Conservation (phyloP, 225 moss, liverwort and hornwort species). For the Bryum argenteum region DNA sequence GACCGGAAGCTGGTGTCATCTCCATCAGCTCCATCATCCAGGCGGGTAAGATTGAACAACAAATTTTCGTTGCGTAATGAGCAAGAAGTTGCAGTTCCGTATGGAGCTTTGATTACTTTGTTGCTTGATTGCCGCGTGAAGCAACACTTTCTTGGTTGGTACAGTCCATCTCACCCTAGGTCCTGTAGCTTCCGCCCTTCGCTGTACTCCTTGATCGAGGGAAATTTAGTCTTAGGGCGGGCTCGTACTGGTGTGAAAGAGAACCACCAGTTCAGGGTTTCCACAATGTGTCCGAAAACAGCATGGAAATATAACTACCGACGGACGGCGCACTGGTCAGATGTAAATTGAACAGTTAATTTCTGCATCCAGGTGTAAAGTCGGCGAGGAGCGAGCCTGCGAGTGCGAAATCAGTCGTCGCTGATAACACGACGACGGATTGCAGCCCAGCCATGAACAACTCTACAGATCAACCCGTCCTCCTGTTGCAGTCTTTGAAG, state of each 20-base stretch:
- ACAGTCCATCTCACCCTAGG: constrained; percentile 25
- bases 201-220: constrained; percentile 12
- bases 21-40: constrained; percentile 40
- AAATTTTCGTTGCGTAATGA: constrained; percentile 14
- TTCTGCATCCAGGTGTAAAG: constrained; percentile 35
- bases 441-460: constrained; percentile 30
- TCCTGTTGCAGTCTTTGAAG: constrained; percentile 40
- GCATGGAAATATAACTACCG: not conserved
- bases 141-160: constrained; percentile 15
- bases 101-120: constrained; percentile 4
- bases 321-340: not conserved
- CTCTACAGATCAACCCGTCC: constrained; percentile 26
- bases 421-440: constrained; percentile 11
- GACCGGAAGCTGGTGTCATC: constrained; percentile 28
- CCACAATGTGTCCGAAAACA: not conserved
- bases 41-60: constrained; percentile 32
- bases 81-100: constrained; percentile 12
- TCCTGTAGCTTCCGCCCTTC: constrained; percentile 9
- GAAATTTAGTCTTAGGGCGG: constrained; percentile 22
- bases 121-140: constrained; percentile 10
- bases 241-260: not conserved
- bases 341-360: constrained; percentile 8
- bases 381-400: constrained; percentile 11
- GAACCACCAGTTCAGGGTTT: constrained; percentile 27
- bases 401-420: constrained; percentile 25